These are phyloP conservation scores for Ceratocystiopsis sp. DNA, from an alignment of 2,329 filamentous ascomycete genomes.

Conservation along the genomic window DNA sequence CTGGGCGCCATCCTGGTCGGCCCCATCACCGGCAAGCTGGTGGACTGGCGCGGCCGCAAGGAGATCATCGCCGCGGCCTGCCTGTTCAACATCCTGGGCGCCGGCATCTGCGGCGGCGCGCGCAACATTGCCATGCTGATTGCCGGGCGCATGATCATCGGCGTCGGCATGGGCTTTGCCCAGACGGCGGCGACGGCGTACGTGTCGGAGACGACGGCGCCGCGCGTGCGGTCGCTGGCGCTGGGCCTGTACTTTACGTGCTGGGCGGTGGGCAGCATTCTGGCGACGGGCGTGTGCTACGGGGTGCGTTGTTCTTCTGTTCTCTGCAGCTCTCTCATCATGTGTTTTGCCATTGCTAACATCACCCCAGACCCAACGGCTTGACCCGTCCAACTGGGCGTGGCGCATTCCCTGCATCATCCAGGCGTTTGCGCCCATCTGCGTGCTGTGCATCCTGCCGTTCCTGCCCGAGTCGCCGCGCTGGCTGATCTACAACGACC, in stretches of 20 bases:
- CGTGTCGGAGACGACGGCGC: conserved; percentile 8
- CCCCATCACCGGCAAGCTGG: conserved; percentile 10
- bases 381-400: conserved; percentile 8
- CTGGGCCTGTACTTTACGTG: conserved; percentile 8
- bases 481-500: conserved; percentile 18
- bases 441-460: conserved; percentile 7
- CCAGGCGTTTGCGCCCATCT: conserved; percentile 10
- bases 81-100: conserved; percentile 12
- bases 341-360: neutral
- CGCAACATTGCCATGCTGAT: conserved; percentile 15
- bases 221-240: conserved; percentile 7
- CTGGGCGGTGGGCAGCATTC: conserved; percentile 8
- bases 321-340: neutral
- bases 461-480: conserved; percentile 16
- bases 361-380: conserved; percentile 1
- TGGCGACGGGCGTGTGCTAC: conserved; percentile 11
- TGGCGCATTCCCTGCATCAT: neutral
- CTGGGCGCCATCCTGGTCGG: conserved; percentile 12
- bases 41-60: conserved; percentile 13
- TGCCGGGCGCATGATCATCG: conserved; percentile 12
- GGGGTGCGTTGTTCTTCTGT: conserved; percentile 7
- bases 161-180: conserved; percentile 10
- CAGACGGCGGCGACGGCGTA: conserved; percentile 7
- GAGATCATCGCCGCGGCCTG: conserved; percentile 5
- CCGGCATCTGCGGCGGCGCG: conserved; percentile 9